Evolutionary conservation across 1,284 basidiomycete genomes (phyloP).

Genomic region (Taiwanofungus camphoratus): DNA sequence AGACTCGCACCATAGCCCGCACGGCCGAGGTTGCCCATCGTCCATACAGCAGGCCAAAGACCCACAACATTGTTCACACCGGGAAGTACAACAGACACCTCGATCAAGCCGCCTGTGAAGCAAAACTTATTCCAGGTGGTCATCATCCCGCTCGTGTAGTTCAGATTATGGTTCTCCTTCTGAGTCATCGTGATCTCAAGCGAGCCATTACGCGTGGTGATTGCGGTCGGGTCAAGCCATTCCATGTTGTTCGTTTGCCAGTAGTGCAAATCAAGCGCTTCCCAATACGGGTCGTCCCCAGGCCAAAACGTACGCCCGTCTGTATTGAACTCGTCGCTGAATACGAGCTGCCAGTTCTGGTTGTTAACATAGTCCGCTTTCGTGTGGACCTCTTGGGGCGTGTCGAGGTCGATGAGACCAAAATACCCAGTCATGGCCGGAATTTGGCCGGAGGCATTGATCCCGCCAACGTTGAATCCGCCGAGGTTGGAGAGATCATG

Average conservation of each 20-base stretch:
- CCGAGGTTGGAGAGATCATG: slow-evolving; percentile 45
- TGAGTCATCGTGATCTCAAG: slow-evolving; percentile 75
- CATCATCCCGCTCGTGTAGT: slow-evolving; percentile 72
- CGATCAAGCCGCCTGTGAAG: slow-evolving; percentile 82
- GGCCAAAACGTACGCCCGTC: slow-evolving; percentile 79
- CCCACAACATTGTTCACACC: slow-evolving; percentile 56
- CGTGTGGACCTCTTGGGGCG: slow-evolving; percentile 57
- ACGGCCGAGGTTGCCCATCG: slow-evolving; percentile 52
- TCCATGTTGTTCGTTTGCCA: slow-evolving; percentile 59
- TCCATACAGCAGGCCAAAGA: slow-evolving; percentile 52
- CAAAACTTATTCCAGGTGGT: slow-evolving; percentile 91
- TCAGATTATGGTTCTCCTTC: slow-evolving; percentile 64
- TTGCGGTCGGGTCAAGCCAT: slow-evolving; percentile 75
- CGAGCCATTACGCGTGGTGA: slow-evolving; percentile 75
- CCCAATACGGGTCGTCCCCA: slow-evolving; percentile 60
- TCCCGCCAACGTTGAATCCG: slow-evolving; percentile 77
- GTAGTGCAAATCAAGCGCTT: slow-evolving; percentile 66
- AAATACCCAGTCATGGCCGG: slow-evolving; percentile 57
- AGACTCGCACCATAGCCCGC: slow-evolving; percentile 56
- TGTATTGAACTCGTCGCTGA: slow-evolving; percentile 86
- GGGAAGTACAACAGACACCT: slow-evolving; percentile 75
- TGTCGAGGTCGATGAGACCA: slow-evolving; percentile 73
- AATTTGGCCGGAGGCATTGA: slow-evolving; percentile 75
- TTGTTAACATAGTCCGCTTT: slow-evolving; percentile 51
- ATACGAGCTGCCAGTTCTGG: slow-evolving; percentile 60